phyloP scores from a whole-genome alignment of 139 green algal genomes.

The Micractinium sp. region DNA sequence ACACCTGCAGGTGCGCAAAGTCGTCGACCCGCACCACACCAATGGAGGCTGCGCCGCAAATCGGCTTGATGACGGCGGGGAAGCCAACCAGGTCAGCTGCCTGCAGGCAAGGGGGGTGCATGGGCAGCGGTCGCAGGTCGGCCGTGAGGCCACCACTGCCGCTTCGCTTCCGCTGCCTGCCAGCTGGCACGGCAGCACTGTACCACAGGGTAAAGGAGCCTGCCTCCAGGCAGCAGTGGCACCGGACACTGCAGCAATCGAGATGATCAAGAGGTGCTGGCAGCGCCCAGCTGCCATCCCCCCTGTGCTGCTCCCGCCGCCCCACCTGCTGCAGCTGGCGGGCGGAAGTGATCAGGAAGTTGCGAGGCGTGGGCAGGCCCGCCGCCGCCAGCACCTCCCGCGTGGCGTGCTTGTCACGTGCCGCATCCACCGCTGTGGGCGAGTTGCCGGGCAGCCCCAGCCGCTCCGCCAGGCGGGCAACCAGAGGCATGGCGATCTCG shows the following conservation, averaged over 20 bases:
- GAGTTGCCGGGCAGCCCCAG: conserved; percentile 78
- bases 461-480: conserved; percentile 76
- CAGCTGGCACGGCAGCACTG: too few relatives aligned
- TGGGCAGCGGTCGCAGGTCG: too few relatives aligned
- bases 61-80: conserved; percentile 91
- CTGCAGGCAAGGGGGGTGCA: neutral
- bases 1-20: conserved; percentile 60
- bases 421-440: conserved; percentile 69
- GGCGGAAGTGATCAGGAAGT: conserved; percentile 61
- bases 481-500: conserved; percentile 88
- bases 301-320: too few relatives aligned
- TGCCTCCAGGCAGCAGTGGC: too few relatives aligned
- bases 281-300: too few relatives aligned
- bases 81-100: conserved; percentile 73
- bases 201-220: too few relatives aligned
- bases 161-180: too few relatives aligned
- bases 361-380: conserved; percentile 78
- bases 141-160: too few relatives aligned
- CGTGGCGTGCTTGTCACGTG: conserved; percentile 83
- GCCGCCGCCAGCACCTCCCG: conserved; percentile 65
- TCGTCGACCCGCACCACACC: conserved; percentile 86
- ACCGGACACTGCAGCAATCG: too few relatives aligned
- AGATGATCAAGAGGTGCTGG: too few relatives aligned
- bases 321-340: conserved; percentile 60
- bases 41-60: conserved; percentile 85